A percentile compares a stretch with the other conserved stretches of the same genome.
Evolutionary conservation across 2,329 filamentous ascomycete genomes (phyloP).

Genomic region (Ambrosiella xylebori): DNA sequence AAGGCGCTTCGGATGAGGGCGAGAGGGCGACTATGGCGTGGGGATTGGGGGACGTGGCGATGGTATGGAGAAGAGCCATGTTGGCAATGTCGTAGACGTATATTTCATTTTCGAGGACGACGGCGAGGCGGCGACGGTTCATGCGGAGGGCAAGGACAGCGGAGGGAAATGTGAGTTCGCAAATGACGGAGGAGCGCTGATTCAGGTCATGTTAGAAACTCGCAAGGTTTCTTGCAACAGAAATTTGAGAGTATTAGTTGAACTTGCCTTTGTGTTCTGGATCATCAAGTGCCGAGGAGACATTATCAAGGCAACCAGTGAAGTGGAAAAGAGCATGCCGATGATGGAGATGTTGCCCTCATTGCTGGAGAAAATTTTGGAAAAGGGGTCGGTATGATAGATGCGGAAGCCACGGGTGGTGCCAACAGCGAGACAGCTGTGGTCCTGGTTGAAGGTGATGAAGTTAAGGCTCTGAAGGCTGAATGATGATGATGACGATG

Average conservation of each 20-base stretch:
- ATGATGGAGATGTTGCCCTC: conserved; percentile 91
- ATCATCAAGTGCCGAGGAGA: conserved; percentile 87
- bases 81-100: conserved; percentile 98
- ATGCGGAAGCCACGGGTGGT: conserved; percentile 90
- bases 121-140: conserved; percentile 84
- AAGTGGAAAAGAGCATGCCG: conserved; percentile 98
- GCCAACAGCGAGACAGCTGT: conserved; percentile 88
- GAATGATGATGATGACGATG: conserved; percentile 17
- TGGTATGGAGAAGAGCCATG: conserved; percentile 86
- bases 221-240: neutral
- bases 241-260: neutral
- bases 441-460: conserved; percentile 98
- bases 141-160: conserved; percentile 84
- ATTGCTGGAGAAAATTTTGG: conserved; percentile 84
- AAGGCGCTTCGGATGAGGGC: conserved; percentile 89
- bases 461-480: conserved; percentile 71
- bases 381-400: conserved; percentile 92
- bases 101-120: conserved; percentile 88
- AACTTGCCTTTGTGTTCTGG: conserved; percentile 80
- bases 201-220: neutral
- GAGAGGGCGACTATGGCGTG: conserved; percentile 82
- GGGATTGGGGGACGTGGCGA: conserved; percentile 85
- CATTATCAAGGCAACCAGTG: conserved; percentile 79
- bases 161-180: conserved; percentile 96
- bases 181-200: conserved; percentile 64